A percentile compares a stretch with the other conserved stretches of the same genome.
These are phyloP conservation scores for Chromera velia DNA, from an alignment of 73 alveolate species.

Conservation along the genomic window DNA sequence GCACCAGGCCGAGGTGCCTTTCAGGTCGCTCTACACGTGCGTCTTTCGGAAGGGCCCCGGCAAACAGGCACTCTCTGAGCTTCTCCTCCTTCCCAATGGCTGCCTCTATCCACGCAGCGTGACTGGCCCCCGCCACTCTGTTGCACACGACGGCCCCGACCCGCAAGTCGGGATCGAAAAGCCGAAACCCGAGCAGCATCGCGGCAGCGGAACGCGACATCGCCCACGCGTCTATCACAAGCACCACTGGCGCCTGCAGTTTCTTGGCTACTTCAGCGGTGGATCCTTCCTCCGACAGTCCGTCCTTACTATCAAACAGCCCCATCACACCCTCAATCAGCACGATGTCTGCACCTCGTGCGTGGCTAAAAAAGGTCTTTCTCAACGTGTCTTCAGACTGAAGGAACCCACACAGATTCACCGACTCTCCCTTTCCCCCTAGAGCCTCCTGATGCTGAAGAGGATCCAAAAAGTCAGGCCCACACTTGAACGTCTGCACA, in stretches of 20 bases:
- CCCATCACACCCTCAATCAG: constrained; percentile 1
- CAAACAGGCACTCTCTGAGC: background rate
- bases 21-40: background rate
- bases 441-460: background rate
- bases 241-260: background rate
- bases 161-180: background rate
- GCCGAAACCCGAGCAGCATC: background rate
- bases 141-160: constrained; percentile 2
- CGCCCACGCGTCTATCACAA: background rate
- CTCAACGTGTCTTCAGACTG: background rate
- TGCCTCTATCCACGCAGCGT: background rate
- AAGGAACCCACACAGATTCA: background rate
- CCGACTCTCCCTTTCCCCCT: background rate
- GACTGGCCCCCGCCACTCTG: background rate
- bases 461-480: constrained; percentile 5
- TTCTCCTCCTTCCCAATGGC: background rate
- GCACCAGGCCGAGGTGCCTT: background rate
- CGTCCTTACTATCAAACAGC: background rate
- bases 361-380: background rate
- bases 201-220: background rate
- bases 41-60: background rate
- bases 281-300: background rate
- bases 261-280: background rate
- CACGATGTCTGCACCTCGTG: background rate
- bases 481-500: background rate